These are phyloP conservation scores for Phytomonas francai DNA, from an alignment of 208 protist genomes.

Conservation along the genomic window DNA sequence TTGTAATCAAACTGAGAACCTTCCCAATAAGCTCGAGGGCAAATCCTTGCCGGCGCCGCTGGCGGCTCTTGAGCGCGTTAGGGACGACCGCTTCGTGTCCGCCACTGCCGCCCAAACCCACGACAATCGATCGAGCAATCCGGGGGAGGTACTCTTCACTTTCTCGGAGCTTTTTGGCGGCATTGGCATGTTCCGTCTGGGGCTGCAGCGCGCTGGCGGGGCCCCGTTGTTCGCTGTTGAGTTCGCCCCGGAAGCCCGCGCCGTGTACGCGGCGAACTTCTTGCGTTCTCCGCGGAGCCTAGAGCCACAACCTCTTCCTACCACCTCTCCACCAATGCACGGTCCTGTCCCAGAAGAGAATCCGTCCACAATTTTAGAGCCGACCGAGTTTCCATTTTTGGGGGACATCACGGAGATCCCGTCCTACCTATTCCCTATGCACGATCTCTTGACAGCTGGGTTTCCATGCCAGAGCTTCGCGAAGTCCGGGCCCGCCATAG, in stretches of 20 bases:
- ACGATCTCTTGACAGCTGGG: slow-evolving; percentile 72
- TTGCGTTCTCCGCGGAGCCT: slow-evolving; percentile 16
- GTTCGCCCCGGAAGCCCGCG: slow-evolving; percentile 26
- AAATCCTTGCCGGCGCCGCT: background rate
- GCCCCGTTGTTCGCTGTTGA: slow-evolving; percentile 60
- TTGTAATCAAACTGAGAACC: slow-evolving; percentile 22
- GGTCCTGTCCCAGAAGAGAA: background rate
- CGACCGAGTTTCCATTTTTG: slow-evolving; percentile 12
- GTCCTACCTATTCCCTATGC: slow-evolving; percentile 36
- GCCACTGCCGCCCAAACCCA: background rate
- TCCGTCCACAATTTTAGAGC: background rate
- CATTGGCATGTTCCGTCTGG: slow-evolving; percentile 79
- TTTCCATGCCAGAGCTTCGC: slow-evolving; percentile 86
- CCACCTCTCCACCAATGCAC: slow-evolving; percentile 4
- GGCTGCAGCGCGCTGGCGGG: slow-evolving; percentile 48
- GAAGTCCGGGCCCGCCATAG: slow-evolving; percentile 36
- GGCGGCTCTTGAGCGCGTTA: background rate
- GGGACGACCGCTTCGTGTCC: background rate
- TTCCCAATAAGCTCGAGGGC: background rate
- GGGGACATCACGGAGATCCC: slow-evolving; percentile 71
- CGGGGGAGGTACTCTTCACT: slow-evolving; percentile 25
- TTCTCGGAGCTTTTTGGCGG: slow-evolving; percentile 87
- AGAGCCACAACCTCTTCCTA: slow-evolving; percentile 10
- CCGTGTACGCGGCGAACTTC: slow-evolving; percentile 58
- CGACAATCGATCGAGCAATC: background rate